Evolutionary conservation across 768 basidiomycete genomes (phyloP), one percentile per base, ranked within the genome.

Genomic region (Trichaptum fuscoviolaceum): DNA sequence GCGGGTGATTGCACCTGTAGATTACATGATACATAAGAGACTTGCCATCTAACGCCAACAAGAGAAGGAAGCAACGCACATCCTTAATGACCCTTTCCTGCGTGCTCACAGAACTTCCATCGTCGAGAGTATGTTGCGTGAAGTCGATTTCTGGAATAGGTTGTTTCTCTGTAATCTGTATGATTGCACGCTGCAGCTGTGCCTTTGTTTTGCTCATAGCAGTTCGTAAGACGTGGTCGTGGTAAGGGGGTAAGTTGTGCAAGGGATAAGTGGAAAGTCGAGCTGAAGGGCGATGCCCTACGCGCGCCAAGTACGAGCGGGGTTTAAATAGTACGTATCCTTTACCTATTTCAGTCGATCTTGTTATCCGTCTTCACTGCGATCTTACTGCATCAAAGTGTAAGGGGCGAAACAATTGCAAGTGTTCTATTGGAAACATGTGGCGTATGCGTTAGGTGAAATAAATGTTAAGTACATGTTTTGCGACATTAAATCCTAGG

Each of bases 21-120:
- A 34, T 42, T 9, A 3, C 8, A 26, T 35, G 36, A 57, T 35
- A 71, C 17, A 30, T 34, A 42, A 24, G 27, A 69, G 10, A 57
- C 63, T 23, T 26, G 36, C 20, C 27, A 24, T 62, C 42, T 35
- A 27, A 5, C 18, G 35, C 9, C 25, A 2, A 34, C 57, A 34
- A 59, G 34, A 60, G 18, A 71, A 58, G 65, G 34, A 34, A 26
- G 35, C 25, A 25, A 78, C 88, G 71, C 71, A 96, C 95, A 80
- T 99, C 96, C 79, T 98, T 98, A 73, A 98, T 87, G 60, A 97
- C 93, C 71, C 96, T 87, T 77, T 98, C 96, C 73, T 94, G 93
- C 12, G 97, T 99, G 78, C 88, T 92, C 73, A 97, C 90, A 63
- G 88, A 82, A 71, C 85, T 90, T 26, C 97, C 97, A 78, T 97